phyloP scores from a whole-genome alignment of 192 early-diverging fungal genomes.

The Linnemannia schmuckeri region DNA sequence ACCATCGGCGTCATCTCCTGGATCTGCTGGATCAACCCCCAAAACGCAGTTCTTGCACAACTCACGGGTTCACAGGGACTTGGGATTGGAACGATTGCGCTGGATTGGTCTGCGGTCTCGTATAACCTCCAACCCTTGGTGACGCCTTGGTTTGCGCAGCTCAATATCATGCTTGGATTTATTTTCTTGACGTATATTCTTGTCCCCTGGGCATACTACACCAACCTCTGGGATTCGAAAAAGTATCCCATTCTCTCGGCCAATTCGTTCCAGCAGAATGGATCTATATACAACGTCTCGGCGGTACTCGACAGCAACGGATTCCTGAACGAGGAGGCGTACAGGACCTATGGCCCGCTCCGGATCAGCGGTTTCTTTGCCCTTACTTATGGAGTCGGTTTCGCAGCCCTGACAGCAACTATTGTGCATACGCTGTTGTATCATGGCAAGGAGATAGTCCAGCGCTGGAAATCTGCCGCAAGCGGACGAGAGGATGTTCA shows the following conservation, averaged over 20 bases:
- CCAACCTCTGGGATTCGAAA: slow-evolving; percentile 60
- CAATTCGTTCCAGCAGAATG: slow-evolving; percentile 42
- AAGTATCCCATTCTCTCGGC: slow-evolving; percentile 53
- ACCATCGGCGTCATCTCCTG: slow-evolving; percentile 59
- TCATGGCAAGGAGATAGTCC: slow-evolving; percentile 76
- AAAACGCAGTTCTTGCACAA: slow-evolving; percentile 54
- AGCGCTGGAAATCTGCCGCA: slow-evolving; percentile 56
- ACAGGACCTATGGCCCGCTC: slow-evolving; percentile 59
- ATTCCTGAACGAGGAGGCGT: slow-evolving; percentile 41
- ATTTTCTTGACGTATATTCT: slow-evolving; percentile 64
- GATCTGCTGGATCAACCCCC: slow-evolving; percentile 63
- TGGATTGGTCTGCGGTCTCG: slow-evolving; percentile 71
- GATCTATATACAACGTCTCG: slow-evolving; percentile 41
- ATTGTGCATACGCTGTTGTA: slow-evolving; percentile 71
- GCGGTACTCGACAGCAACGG: slow-evolving; percentile 38
- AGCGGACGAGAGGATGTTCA: slow-evolving; percentile 68
- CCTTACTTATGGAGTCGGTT: slow-evolving; percentile 61
- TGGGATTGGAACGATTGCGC: slow-evolving; percentile 64
- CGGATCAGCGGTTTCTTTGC: slow-evolving; percentile 59
- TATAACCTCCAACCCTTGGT: slow-evolving; percentile 57
- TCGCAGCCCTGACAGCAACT: slow-evolving; percentile 65
- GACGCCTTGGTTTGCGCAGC: slow-evolving; percentile 57
- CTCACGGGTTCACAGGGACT: slow-evolving; percentile 60
- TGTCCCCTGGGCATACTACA: slow-evolving; percentile 60
- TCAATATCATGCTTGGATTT: slow-evolving; percentile 63